Evolutionary conservation across 306 rosid genomes (phyloP), one percentile per base, ranked within the genome.

Genomic region (Cicer bijugum): DNA sequence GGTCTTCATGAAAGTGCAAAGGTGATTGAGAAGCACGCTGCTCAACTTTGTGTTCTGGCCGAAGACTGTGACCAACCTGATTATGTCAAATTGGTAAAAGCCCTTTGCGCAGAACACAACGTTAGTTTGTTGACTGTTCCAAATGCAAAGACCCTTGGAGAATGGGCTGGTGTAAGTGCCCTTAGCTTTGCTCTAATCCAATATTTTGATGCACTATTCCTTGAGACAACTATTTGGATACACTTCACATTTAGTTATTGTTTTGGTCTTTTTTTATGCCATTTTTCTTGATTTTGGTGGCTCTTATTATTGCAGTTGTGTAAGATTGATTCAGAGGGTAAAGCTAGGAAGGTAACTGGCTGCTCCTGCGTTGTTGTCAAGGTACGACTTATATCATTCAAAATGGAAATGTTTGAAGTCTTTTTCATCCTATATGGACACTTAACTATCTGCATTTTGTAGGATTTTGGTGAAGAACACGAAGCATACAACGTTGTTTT

Each of bases 31-130:
- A 92, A 90, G 87, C 94, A 87, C 35, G 84, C 92, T 11, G 97
- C 96, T 1, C 96, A 88, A 70, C 96, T 92, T 11, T 89, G 96
- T 19, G 92, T 92, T 12, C 56, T 92, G 47, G 97, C 93, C 1
- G 94, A 92, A 76, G 96, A 92, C 69, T 92, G 97, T 35, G 87
- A 92, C 82, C 93, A 90, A 80, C 90, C 90, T 12, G 92, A 92
- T 68, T 92, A 88, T 61, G 88, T 88, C 55, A 92, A 92, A 63
- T 75, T 92, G 63, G 96, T 92, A 42, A 92, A 89, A 72, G 97
- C 84, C 1, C 93, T 92, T 39, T 89, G 66, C 35, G 66, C 66
- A 3, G 66, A 59, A 6, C 66, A 59, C 66, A 59, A n/a, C n/a
- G 66, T 59, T 1, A 86, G 85, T 60, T 78, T 91, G 79, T 69